phyloP scores from a whole-genome alignment of 306 rosid species.

The Casuarina equisetifolia region DNA sequence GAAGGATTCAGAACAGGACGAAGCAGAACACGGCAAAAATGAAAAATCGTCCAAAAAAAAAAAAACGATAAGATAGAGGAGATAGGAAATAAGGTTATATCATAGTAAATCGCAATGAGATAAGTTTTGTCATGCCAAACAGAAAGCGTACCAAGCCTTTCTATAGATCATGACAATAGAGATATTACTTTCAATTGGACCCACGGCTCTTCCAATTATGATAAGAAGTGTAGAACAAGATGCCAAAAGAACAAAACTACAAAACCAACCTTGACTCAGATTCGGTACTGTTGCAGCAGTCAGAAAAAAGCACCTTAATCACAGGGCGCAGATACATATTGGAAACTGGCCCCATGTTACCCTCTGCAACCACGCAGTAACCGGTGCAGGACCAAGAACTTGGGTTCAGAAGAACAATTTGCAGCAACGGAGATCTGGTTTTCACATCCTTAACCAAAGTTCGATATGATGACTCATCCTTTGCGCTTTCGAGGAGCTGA shows the following conservation, averaged over 20 bases:
- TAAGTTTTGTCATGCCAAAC: too few species aligned
- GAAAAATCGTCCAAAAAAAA: not conserved
- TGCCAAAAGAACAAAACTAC: slow-evolving; percentile 4
- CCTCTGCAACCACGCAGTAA: slow-evolving; percentile 42
- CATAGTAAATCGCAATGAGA: too few species aligned
- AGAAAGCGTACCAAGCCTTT: not conserved
- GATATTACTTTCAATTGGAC: not conserved
- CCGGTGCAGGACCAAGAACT: slow-evolving; percentile 74
- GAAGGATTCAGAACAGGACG: not conserved
- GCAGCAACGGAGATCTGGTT: slow-evolving; percentile 59
- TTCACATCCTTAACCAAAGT: slow-evolving; percentile 72
- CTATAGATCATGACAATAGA: not conserved
- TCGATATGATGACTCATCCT: slow-evolving; percentile 80
- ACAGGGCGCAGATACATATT: slow-evolving; percentile 60
- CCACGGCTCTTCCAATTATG: not conserved
- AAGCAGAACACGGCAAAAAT: not conserved
- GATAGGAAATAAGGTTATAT: not conserved
- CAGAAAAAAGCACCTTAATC: slow-evolving; percentile 71
- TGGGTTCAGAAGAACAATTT: slow-evolving; percentile 68
- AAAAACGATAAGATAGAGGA: not conserved
- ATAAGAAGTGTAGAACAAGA: not conserved
- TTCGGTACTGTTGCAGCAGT: slow-evolving; percentile 44
- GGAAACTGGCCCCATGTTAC: slow-evolving; percentile 28
- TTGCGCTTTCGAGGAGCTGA: slow-evolving; percentile 73
- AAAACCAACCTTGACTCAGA: slow-evolving; percentile 63